Conservation (phyloP, 2,329 filamentous ascomycete genomes). For the Trichoderma semiorbis region DNA sequence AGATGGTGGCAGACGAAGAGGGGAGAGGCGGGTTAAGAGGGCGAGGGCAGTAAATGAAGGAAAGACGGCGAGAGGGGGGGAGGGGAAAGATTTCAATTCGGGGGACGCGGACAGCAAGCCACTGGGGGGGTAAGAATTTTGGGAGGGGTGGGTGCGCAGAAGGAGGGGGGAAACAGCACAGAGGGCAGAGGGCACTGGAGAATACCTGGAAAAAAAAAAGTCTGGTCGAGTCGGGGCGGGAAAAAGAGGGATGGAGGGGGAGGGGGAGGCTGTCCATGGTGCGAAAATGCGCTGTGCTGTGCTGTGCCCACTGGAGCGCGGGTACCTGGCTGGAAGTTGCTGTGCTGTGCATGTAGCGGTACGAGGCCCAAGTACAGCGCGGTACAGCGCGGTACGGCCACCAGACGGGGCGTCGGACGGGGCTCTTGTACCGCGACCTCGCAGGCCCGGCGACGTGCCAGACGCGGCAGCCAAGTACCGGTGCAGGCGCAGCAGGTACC, state of each 20-base stretch:
- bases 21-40: conserved; percentile 18
- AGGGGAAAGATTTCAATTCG: conserved; percentile 30
- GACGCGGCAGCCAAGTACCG: neutral
- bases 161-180: conserved; percentile 12
- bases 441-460: conserved; percentile 10
- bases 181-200: neutral
- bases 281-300: neutral
- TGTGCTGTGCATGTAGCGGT: neutral
- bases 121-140: conserved; percentile 18
- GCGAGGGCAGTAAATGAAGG: conserved; percentile 25
- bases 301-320: too few relatives aligned
- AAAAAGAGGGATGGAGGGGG: conserved; percentile 5
- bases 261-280: neutral
- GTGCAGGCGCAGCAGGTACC: neutral
- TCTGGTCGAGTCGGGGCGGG: neutral
- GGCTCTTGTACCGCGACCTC: conserved; percentile 9
- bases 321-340: too few relatives aligned
- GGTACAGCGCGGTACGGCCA: neutral
- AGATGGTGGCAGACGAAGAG: conserved; percentile 20
- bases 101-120: conserved; percentile 17
- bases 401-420: neutral
- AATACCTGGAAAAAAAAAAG: neutral
- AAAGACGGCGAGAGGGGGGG: conserved; percentile 21
- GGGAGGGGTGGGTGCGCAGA: conserved; percentile 18
- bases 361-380: neutral